Evolutionary conservation across 2,329 filamentous ascomycete genomes (phyloP).

Genomic region (Colletotrichum siamense): DNA sequence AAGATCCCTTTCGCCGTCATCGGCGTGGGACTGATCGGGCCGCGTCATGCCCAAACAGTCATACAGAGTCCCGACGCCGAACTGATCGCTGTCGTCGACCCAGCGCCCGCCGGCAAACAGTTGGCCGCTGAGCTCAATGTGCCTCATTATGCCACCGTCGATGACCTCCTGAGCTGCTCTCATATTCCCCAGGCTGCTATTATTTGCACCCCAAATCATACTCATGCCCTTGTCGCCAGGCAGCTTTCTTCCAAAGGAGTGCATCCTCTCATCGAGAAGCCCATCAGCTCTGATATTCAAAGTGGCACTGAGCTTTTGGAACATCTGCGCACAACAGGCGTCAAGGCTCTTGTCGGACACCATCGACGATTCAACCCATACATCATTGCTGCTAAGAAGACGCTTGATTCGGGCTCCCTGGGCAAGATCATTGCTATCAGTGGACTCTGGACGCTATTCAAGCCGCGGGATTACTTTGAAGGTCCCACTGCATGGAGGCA

Average conservation of each 20-base stretch:
- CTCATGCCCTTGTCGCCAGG: constrained; percentile 56
- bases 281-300: constrained; percentile 48
- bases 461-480: constrained; percentile 57
- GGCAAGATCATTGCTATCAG: constrained; percentile 57
- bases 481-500: constrained; percentile 45
- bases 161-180: constrained; percentile 44
- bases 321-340: constrained; percentile 28
- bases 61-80: constrained; percentile 23
- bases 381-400: constrained; percentile 52
- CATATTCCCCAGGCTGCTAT: constrained; percentile 56
- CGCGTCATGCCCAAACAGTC: constrained; percentile 34
- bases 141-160: constrained; percentile 35
- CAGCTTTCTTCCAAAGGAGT: constrained; percentile 51
- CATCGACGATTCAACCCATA: constrained; percentile 66
- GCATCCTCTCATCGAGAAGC: constrained; percentile 65
- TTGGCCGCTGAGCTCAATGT: constrained; percentile 28
- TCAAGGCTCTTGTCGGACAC: constrained; percentile 61
- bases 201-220: constrained; percentile 65
- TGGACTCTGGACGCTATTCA: constrained; percentile 59
- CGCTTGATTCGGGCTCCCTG: constrained; percentile 42
- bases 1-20: constrained; percentile 31
- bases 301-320: constrained; percentile 37
- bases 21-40: constrained; percentile 34
- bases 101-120: constrained; percentile 23
- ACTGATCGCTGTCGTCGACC: constrained; percentile 35